phyloP scores from a whole-genome alignment of 2,329 filamentous ascomycete genomes.

The Colletotrichum paranaense region DNA sequence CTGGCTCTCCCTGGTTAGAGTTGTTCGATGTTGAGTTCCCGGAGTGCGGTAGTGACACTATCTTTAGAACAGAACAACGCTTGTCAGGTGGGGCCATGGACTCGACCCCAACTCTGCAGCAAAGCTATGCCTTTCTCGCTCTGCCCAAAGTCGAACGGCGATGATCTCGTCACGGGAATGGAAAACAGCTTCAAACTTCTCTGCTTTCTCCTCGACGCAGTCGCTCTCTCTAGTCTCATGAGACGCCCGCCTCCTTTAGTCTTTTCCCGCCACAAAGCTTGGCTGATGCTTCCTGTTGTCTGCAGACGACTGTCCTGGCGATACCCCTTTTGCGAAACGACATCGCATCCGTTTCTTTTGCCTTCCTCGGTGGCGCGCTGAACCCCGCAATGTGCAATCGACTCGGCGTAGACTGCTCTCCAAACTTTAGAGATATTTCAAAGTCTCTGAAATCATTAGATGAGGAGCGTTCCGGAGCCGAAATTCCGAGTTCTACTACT shows the following conservation, averaged over 20 bases:
- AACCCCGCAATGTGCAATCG: neutral
- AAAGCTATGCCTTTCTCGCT: neutral
- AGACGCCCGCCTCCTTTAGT: neutral
- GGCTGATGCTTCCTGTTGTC: neutral
- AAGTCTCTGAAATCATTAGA: neutral
- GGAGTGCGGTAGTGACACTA: slow-evolving; percentile 9
- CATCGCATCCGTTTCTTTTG: neutral
- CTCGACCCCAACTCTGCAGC: slow-evolving; percentile 2
- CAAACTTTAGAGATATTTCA: neutral
- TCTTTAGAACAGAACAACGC: slow-evolving; percentile 20
- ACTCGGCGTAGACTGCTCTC: neutral
- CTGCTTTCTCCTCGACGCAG: neutral
- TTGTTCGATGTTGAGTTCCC: neutral
- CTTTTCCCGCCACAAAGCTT: neutral
- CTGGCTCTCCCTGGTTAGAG: slow-evolving; percentile 5
- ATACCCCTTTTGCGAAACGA: neutral
- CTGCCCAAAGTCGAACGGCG: neutral
- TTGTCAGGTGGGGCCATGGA: slow-evolving; percentile 2
- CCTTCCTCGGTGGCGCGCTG: neutral
- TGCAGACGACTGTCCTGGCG: neutral
- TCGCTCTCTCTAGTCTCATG: neutral
- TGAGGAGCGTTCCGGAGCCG: neutral
- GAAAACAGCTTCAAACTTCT: no score
- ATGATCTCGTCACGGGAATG: neutral
- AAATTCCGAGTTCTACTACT: neutral